Evolutionary conservation across 1,284 basidiomycete species (phyloP).

Genomic region (Amylostereum chailletii): DNA sequence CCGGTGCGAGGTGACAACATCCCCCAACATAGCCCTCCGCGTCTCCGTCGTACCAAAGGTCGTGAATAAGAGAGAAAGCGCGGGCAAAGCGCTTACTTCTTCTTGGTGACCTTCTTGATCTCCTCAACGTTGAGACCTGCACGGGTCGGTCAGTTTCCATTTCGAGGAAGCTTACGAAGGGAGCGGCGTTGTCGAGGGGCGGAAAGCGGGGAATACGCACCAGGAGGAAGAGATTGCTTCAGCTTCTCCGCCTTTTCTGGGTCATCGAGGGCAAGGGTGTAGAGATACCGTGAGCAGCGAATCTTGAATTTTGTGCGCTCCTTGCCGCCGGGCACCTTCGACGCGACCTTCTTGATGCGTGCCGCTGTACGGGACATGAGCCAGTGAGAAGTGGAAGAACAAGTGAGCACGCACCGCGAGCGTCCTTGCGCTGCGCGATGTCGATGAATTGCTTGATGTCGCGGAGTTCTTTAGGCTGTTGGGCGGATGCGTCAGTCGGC

Average conservation of each 20-base stretch:
- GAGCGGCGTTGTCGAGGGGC: too few relatives aligned
- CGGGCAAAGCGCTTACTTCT: slow-evolving; percentile 40
- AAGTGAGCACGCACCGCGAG: slow-evolving; percentile 46
- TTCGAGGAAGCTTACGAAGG: not conserved
- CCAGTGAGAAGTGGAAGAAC: slow-evolving; percentile 14
- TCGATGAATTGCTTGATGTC: slow-evolving; percentile 99
- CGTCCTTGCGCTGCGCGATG: slow-evolving; percentile 88
- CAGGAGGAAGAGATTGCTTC: slow-evolving; percentile 90
- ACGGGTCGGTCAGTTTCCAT: not conserved
- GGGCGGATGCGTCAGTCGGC: not conserved
- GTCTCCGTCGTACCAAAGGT: too few relatives aligned
- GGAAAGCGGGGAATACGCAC: slow-evolving; percentile 36
- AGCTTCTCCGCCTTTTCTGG: slow-evolving; percentile 99
- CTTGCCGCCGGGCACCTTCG: slow-evolving; percentile 64
- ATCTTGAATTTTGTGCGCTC: slow-evolving; percentile 98
- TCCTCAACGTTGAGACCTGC: slow-evolving; percentile 59
- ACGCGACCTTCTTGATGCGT: slow-evolving; percentile 90
- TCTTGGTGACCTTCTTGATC: slow-evolving; percentile 56
- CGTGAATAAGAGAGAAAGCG: too few relatives aligned
- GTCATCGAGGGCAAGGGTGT: slow-evolving; percentile 94
- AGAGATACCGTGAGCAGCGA: slow-evolving; percentile 94
- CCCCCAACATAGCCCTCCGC: too few relatives aligned
- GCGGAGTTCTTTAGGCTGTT: slow-evolving; percentile 91
- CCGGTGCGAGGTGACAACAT: too few relatives aligned
- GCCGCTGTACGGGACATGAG: slow-evolving; percentile 53